These are phyloP conservation scores for Epicoccum sorghinum DNA, from an alignment of 2,329 filamentous ascomycete genomes.

Conservation along the genomic window DNA sequence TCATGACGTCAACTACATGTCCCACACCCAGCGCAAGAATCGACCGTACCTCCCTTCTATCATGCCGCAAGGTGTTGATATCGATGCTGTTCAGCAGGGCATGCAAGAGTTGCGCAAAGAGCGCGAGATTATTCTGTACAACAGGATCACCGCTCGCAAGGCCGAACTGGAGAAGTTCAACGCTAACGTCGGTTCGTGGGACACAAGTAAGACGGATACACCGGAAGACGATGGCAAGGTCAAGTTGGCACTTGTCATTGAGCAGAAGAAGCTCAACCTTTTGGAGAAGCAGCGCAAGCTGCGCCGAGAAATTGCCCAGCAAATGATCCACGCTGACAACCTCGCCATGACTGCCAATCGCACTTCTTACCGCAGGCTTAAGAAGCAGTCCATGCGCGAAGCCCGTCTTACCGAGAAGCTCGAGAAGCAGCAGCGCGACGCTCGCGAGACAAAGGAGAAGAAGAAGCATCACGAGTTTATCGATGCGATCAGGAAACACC, in stretches of 20 bases:
- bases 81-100: conserved; percentile 62
- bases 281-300: conserved; percentile 86
- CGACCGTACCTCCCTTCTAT: conserved; percentile 84
- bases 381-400: conserved; percentile 95
- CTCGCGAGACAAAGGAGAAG: conserved; percentile 94
- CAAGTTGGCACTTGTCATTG: conserved; percentile 89
- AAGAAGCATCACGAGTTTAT: conserved; percentile 96
- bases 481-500: conserved; percentile 82
- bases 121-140: conserved; percentile 86
- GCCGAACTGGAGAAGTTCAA: conserved; percentile 82
- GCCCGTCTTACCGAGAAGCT: conserved; percentile 98
- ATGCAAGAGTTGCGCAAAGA: conserved; percentile 73
- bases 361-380: conserved; percentile 86
- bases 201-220: conserved; percentile 72
- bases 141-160: conserved; percentile 84
- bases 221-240: conserved; percentile 74
- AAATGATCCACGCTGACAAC: conserved; percentile 96
- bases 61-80: conserved; percentile 86
- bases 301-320: conserved; percentile 83
- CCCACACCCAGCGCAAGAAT: conserved; percentile 77
- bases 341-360: conserved; percentile 97
- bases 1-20: conserved; percentile 74
- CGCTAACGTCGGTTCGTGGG: conserved; percentile 86
- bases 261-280: conserved; percentile 90
- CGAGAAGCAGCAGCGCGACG: conserved; percentile 97